These are phyloP conservation scores for Panellus pusillus DNA, from an alignment of 768 basidiomycete species.

Conservation along the genomic window DNA sequence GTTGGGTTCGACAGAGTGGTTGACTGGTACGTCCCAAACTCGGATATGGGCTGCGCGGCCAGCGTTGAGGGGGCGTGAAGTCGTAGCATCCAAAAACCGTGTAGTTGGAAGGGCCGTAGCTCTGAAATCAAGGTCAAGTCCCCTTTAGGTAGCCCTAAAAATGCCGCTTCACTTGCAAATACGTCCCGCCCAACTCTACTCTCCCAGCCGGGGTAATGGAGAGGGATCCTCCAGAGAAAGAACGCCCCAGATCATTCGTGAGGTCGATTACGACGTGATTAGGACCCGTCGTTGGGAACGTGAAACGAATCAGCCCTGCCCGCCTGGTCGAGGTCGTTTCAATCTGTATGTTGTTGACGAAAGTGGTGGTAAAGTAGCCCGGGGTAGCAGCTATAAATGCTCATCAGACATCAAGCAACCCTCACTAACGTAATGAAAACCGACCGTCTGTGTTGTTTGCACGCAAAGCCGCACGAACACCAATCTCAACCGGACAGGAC, in stretches of 20 bases:
- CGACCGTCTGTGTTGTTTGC: slow-evolving; percentile 45
- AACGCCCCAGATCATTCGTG: slow-evolving; percentile 45
- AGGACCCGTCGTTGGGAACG: slow-evolving; percentile 45
- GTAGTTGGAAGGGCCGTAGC: slow-evolving; percentile 50
- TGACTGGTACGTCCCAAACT: slow-evolving; percentile 44
- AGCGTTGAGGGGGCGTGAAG: slow-evolving; percentile 31
- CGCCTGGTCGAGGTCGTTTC: slow-evolving; percentile 63
- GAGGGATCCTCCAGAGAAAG: slow-evolving; percentile 46
- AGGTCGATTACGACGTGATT: slow-evolving; percentile 53
- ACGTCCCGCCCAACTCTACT: slow-evolving; percentile 44
- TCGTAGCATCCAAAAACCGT: slow-evolving; percentile 51
- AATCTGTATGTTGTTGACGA: slow-evolving; percentile 46
- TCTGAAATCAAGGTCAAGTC: slow-evolving; percentile 28
- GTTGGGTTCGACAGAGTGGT: slow-evolving; percentile 32
- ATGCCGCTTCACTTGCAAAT: slow-evolving; percentile 36
- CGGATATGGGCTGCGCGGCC: slow-evolving; percentile 23
- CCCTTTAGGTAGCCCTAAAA: neutral
- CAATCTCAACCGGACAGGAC: slow-evolving; percentile 43
- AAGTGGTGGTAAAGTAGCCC: slow-evolving; percentile 50
- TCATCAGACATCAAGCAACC: neutral
- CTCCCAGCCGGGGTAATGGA: slow-evolving; percentile 33
- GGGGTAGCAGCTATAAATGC: slow-evolving; percentile 39
- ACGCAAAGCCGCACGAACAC: slow-evolving; percentile 40
- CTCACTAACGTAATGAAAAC: neutral
- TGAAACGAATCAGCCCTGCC: slow-evolving; percentile 60